These are phyloP conservation scores for Cytospora schulzeri DNA, from an alignment of 2,329 filamentous ascomycete genomes.

Conservation along the genomic window DNA sequence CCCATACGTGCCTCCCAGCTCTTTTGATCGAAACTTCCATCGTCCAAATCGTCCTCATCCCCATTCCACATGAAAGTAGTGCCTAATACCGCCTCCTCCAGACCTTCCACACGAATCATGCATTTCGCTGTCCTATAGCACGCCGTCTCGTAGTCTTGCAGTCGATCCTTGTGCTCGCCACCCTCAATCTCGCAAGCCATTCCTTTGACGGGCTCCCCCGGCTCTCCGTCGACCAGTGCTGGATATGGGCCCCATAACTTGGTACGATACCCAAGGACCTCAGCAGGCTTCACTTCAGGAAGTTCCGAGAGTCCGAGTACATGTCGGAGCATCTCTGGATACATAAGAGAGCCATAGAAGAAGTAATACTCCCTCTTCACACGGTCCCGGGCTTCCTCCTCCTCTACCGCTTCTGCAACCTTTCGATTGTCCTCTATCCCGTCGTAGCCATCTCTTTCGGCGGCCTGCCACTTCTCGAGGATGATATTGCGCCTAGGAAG, in stretches of 20 bases:
- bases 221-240: background rate
- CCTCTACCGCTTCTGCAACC: background rate
- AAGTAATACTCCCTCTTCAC: background rate
- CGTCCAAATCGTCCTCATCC: constrained; percentile 1
- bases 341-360: constrained; percentile 6
- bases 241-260: constrained; percentile 4
- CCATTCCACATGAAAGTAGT: constrained; percentile 4
- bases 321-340: background rate
- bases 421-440: background rate
- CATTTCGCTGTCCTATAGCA: background rate
- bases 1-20: too few relatives aligned
- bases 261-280: background rate
- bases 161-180: background rate
- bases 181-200: background rate
- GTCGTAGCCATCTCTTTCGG: background rate
- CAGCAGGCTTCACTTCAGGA: background rate
- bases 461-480: background rate
- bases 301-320: background rate
- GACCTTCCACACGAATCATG: background rate
- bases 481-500: background rate
- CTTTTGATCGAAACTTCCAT: background rate
- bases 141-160: constrained; percentile 1
- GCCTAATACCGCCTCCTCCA: background rate
- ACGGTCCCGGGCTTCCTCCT: background rate
- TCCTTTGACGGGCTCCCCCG: background rate